phyloP scores from a whole-genome alignment of 257 asterid genomes.

The Solanum bulbocastanum region DNA sequence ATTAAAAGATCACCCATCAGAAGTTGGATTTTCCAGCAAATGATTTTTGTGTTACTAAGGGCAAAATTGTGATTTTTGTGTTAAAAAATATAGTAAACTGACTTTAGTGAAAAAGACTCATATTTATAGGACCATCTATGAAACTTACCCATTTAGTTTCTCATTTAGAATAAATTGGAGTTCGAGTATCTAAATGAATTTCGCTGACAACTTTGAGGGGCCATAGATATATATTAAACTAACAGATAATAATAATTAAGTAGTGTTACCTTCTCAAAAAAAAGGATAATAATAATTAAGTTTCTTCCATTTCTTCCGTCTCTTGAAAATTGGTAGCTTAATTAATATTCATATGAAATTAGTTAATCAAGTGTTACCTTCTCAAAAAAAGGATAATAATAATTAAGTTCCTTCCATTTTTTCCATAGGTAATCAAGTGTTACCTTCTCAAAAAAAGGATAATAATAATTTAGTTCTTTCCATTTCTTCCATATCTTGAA shows the following conservation, averaged over 20 bases:
- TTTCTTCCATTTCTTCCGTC: neutral
- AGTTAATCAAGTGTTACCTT: neutral
- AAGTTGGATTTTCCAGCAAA: neutral
- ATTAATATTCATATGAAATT: neutral
- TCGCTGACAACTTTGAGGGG: neutral
- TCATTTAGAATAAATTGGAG: too few species aligned
- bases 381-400: neutral
- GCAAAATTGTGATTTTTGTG: neutral
- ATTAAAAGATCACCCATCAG: neutral
- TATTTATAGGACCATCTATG: neutral
- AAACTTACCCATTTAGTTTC: neutral
- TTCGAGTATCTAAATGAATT: too few species aligned
- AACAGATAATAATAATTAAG: neutral
- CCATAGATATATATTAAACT: neutral
- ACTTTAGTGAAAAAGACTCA: neutral
- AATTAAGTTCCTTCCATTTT: neutral
- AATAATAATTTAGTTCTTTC: neutral
- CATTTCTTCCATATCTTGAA: neutral
- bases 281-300: neutral
- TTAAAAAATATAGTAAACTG: neutral
- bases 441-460: neutral
- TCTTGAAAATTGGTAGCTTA: neutral
- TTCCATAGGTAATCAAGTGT: neutral
- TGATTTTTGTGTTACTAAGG: neutral
- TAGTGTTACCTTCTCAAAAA: neutral